Percentiles rank a stretch among this genome's conserved stretches.
phyloP scores from a whole-genome alignment of 768 basidiomycete genomes.

The Phanerochaete sordida region DNA sequence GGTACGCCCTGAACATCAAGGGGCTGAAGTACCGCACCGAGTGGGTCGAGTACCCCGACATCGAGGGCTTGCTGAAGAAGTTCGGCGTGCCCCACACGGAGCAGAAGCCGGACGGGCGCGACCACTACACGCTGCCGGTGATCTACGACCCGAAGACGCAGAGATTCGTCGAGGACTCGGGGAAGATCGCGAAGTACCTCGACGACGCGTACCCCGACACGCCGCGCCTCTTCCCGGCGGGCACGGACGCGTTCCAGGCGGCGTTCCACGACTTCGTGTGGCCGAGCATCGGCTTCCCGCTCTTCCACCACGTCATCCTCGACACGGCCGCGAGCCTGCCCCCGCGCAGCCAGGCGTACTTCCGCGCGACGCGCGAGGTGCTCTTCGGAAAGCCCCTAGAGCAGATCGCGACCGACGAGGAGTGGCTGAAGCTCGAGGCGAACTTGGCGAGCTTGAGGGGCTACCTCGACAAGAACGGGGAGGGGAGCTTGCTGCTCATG shows the following conservation, averaged over 20 bases:
- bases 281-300: conserved; percentile 1
- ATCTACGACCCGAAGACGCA: conserved; percentile 45
- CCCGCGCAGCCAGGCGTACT: conserved; percentile 35
- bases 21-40: conserved; percentile 41
- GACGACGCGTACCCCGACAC: conserved; percentile 46
- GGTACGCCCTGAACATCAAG: conserved; percentile 37
- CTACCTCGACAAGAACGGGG: conserved; percentile 11
- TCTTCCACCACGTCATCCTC: not conserved
- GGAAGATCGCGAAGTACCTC: conserved; percentile 46
- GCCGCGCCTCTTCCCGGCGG: conserved; percentile 35
- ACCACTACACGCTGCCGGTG: conserved; percentile 44
- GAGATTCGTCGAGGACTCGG: conserved; percentile 37
- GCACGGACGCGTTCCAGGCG: conserved; percentile 35
- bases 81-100: conserved; percentile 34
- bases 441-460: conserved; percentile 25
- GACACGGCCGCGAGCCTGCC: conserved; percentile 15
- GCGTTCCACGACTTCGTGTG: conserved; percentile 27
- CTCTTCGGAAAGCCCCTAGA: conserved; percentile 35
- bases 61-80: conserved; percentile 32
- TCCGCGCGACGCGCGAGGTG: conserved; percentile 32
- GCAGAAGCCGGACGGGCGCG: conserved; percentile 28
- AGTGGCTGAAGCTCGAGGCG: conserved; percentile 36
- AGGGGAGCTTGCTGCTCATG: conserved; percentile 24
- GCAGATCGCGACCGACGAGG: conserved; percentile 27
- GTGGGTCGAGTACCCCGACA: conserved; percentile 52